These are phyloP conservation scores for Obelidium mucronatum DNA, from an alignment of 192 early-diverging fungal genomes.

Conservation along the genomic window DNA sequence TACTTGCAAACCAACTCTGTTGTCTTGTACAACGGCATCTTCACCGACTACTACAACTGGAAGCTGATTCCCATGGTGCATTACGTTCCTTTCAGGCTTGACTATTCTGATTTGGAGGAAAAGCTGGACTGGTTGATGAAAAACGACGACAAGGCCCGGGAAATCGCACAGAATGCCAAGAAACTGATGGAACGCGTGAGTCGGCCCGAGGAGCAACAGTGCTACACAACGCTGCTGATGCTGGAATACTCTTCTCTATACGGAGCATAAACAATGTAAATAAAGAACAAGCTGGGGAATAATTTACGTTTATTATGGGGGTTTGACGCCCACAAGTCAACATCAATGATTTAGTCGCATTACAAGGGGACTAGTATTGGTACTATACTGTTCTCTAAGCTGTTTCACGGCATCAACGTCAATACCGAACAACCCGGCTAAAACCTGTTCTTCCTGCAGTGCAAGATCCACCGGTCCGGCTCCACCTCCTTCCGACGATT, in stretches of 20 bases:
- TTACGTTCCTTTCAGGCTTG: slow-evolving; percentile 25
- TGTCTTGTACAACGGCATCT: slow-evolving; percentile 24
- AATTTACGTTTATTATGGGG: not conserved
- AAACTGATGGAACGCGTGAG: slow-evolving; percentile 1
- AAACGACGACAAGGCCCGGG: slow-evolving; percentile 14
- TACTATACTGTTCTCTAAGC: not conserved
- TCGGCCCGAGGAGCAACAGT: not conserved
- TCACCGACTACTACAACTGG: slow-evolving; percentile 19
- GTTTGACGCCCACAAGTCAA: no score
- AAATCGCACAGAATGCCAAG: slow-evolving; percentile 11
- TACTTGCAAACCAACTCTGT: slow-evolving; percentile 26
- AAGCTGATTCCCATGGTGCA: slow-evolving; percentile 19
- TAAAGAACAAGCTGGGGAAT: no score
- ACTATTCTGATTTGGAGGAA: slow-evolving; percentile 26
- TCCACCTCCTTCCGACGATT: not conserved
- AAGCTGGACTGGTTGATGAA: slow-evolving; percentile 7
- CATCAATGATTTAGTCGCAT: no score
- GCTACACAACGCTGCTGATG: not conserved
- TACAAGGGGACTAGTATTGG: no score
- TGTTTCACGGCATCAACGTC: not conserved
- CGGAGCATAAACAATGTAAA: not conserved
- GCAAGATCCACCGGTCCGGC: not conserved
- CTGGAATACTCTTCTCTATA: slow-evolving; percentile 14
- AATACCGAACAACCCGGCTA: not conserved
- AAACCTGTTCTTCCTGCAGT: not conserved